A percentile compares a stretch with the other conserved stretches of the same genome.
These are phyloP conservation scores for Colletotrichum zoysiae DNA, from an alignment of 2,329 filamentous ascomycete species.

Conservation along the genomic window DNA sequence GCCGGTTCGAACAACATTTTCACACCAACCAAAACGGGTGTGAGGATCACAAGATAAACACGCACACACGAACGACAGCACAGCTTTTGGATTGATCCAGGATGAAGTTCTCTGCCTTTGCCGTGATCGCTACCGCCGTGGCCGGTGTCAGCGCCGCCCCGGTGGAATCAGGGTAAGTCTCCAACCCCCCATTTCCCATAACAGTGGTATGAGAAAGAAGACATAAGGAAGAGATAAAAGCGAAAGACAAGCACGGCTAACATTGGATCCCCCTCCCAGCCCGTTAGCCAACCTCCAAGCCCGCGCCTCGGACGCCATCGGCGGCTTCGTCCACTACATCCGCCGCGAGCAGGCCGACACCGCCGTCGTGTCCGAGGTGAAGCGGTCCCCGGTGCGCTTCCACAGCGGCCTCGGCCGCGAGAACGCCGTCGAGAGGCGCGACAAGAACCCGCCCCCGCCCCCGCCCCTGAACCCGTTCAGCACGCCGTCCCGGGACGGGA, in stretches of 20 bases:
- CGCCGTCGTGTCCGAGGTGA: slow-evolving; percentile 16
- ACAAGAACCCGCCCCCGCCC: background rate
- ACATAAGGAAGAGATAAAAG: background rate
- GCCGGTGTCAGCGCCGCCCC: slow-evolving; percentile 29
- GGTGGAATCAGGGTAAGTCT: slow-evolving; percentile 23
- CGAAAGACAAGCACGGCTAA: no score
- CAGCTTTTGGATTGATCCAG: background rate
- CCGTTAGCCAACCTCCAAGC: slow-evolving; percentile 24
- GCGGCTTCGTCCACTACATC: slow-evolving; percentile 31
- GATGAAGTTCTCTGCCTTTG: slow-evolving; percentile 35
- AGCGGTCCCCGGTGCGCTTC: slow-evolving; percentile 24
- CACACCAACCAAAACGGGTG: background rate
- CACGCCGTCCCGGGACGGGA: slow-evolving; percentile 1
- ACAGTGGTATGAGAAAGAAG: no score
- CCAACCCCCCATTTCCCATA: no score
- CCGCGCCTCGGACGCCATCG: slow-evolving; percentile 34
- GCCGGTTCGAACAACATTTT: background rate
- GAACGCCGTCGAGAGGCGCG: slow-evolving; percentile 19
- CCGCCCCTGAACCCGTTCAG: slow-evolving; percentile 14
- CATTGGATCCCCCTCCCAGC: background rate
- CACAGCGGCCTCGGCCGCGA: slow-evolving; percentile 24
- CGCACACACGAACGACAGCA: background rate
- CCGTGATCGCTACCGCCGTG: slow-evolving; percentile 22
- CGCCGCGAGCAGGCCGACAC: slow-evolving; percentile 29
- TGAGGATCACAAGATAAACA: background rate